Base-by-base conservation (phyloP, 208 protist genomes). In the Leishmania major region DNA sequence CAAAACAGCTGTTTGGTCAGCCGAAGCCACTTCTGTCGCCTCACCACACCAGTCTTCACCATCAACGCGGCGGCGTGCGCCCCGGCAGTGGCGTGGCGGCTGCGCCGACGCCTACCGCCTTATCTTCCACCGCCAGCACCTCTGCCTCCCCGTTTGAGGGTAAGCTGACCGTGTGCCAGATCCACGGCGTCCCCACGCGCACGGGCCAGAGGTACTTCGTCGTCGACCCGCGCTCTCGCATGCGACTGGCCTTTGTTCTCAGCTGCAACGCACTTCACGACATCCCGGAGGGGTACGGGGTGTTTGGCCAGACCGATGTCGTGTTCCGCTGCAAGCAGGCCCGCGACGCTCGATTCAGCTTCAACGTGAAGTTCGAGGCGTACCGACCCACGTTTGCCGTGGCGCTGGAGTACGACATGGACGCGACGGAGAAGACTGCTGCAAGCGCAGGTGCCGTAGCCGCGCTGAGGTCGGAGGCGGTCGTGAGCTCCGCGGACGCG, bases 261-360 rank as follows among this genome's bases (percentile, higher is more conserved):
- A 82, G 80, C 22, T 96, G 90, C 83, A 87, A 75, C 47, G 78
- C 78, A 3, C 83, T 93, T 74, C 85, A 85, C 37, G 82, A 88
- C 28, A 76, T 86, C n/a, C 83, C 85, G 72, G 69, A 89, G 57
- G 75, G 83, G 43, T 88, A 91, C 71, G 77, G 81, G 66, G 90
- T 93, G 17, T 69, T 67, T 66, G 92, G 93, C 8, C 89, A 94
- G 78, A 88, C 88, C 6, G 95, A 96, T 59, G 91, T 98, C 5
- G 88, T 96, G n/a, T 80, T 98, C 51, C 93, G 91, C 78, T 98
- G 95, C 86, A 96, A 94, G 79, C 92, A 96, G 82, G 92, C 91
- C 17, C 92, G 95, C 31, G 95, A 96, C 75, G 88, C 92, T 28
- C 82, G 90, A 62, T 95, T 94, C 85, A 88, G 91, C 25, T 93